These are phyloP conservation scores for Saturnispora zaruensis DNA, from an alignment of 805 yeast species.

Conservation along the genomic window DNA sequence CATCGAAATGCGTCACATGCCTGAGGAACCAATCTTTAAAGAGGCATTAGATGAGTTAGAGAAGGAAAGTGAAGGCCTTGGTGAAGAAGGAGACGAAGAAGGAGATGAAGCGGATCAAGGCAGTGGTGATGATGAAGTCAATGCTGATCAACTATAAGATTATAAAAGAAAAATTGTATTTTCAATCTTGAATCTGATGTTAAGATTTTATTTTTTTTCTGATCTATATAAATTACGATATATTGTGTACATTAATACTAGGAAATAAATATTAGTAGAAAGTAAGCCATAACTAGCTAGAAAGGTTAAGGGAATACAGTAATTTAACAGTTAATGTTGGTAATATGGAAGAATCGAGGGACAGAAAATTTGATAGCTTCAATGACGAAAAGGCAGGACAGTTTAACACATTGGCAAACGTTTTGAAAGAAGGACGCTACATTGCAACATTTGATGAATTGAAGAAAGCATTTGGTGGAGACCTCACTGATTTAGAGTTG, in stretches of 20 bases:
- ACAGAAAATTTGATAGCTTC: not conserved
- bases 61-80: conserved; percentile 4
- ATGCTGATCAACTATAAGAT: conserved; percentile 4
- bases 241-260: not conserved
- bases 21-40: conserved; percentile 50
- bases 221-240: not conserved
- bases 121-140: conserved; percentile 8
- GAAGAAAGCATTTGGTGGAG: not conserved
- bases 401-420: not conserved
- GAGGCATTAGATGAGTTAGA: conserved; percentile 9
- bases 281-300: too few relatives aligned
- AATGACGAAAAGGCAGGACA: not conserved
- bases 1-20: conserved; percentile 69
- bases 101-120: conserved; percentile 7
- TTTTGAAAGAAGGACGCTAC: not conserved
- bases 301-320: too few relatives aligned
- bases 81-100: conserved; percentile 8
- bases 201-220: not conserved
- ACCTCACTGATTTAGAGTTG: not conserved
- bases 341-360: not conserved
- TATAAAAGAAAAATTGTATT: not conserved
- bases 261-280: too few relatives aligned
- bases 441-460: not conserved
- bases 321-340: not conserved
- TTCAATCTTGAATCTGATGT: not conserved